A percentile compares a stretch with the other conserved stretches of the same genome.
Conservation (phyloP, 495 filamentous ascomycete species). For the Neurospora sp. region DNA sequence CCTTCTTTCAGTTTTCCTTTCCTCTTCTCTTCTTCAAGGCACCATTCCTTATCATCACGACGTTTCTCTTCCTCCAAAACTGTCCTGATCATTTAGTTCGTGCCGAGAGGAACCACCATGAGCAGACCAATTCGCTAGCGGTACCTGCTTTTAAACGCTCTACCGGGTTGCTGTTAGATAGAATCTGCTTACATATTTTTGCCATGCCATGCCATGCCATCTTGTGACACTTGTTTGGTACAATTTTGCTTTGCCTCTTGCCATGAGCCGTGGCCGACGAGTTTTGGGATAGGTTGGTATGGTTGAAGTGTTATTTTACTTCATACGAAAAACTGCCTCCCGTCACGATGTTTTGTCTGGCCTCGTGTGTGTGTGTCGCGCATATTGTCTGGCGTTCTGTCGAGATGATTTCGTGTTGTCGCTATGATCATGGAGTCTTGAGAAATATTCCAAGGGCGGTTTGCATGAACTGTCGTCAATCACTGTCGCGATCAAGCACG, state of each 20-base stretch:
- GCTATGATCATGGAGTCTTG: not conserved
- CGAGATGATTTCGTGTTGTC: not conserved
- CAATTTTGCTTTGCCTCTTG: too few species aligned
- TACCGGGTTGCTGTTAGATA: constrained; percentile 46
- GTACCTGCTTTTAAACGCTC: constrained; percentile 27
- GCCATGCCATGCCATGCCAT: not conserved
- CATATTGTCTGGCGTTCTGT: not conserved
- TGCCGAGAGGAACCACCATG: constrained; percentile 32
- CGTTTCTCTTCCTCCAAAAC: constrained; percentile 27
- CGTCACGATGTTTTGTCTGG: too few species aligned
- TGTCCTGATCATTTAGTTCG: constrained; percentile 40
- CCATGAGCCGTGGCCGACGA: too few species aligned
- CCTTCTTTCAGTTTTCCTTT: constrained; percentile 7
- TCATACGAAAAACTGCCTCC: too few species aligned
- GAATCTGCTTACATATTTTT: constrained; percentile 34
- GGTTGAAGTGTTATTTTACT: not conserved
- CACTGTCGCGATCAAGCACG: not conserved
- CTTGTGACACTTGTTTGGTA: not conserved
- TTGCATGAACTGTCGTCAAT: not conserved
- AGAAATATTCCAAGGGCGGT: not conserved
- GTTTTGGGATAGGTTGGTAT: too few species aligned
- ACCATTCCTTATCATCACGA: constrained; percentile 47
- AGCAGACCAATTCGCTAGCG: constrained; percentile 45
- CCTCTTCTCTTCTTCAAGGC: constrained; percentile 25
- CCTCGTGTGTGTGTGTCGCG: too few species aligned